phyloP scores from a whole-genome alignment of 139 green algal species.

The Klebsormidium nitens region DNA sequence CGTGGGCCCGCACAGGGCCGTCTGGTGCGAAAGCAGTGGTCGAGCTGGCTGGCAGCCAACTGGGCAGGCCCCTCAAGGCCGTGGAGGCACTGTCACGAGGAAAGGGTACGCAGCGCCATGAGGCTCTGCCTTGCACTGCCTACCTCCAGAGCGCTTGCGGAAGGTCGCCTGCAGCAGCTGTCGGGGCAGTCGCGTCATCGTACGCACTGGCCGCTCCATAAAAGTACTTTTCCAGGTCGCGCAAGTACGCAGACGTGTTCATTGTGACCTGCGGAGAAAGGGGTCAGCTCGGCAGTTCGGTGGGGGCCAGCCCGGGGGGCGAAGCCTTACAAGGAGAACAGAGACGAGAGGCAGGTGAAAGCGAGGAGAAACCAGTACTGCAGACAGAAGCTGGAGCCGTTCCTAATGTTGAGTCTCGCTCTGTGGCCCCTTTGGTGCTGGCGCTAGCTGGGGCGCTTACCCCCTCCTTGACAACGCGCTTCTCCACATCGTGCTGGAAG shows the following conservation, averaged over 20 bases:
- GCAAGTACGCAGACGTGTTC: conserved; percentile 44
- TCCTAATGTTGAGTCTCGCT: background rate
- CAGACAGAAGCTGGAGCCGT: background rate
- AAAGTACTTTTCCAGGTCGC: conserved; percentile 44
- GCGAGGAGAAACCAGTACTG: background rate
- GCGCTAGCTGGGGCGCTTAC: background rate
- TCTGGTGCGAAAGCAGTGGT: too few species aligned
- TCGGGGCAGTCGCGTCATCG: conserved; percentile 29
- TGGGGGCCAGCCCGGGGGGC: background rate
- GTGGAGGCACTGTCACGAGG: too few species aligned
- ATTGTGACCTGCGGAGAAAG: conserved; percentile 19
- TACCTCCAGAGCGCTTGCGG: conserved; percentile 26
- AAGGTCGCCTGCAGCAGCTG: background rate
- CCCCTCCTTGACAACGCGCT: conserved; percentile 15
- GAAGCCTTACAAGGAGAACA: background rate
- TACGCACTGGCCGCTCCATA: conserved; percentile 31
- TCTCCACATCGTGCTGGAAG: conserved; percentile 34
- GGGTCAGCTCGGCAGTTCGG: background rate
- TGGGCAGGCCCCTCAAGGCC: too few species aligned
- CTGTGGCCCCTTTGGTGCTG: background rate
- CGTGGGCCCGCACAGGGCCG: too few species aligned
- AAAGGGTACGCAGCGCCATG: too few species aligned
- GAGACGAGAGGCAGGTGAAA: background rate
- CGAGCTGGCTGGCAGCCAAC: too few species aligned
- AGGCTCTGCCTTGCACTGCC: too few species aligned